A percentile compares a stretch with the other conserved stretches of the same genome.
Conservation (phyloP, 2,329 filamentous ascomycete genomes). For the Beauveria rudraprayagi region DNA sequence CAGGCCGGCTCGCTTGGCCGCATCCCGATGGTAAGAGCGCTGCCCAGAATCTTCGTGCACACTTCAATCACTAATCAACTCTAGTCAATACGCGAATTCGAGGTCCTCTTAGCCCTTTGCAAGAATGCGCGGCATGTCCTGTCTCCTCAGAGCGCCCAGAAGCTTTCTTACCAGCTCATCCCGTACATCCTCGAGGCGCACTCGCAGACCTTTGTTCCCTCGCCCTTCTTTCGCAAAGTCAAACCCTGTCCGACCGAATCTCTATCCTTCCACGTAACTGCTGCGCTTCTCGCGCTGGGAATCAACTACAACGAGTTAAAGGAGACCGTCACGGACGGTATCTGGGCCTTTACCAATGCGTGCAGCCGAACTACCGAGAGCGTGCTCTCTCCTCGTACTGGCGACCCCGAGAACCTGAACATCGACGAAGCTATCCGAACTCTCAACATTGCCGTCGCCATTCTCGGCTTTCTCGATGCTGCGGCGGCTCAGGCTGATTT, state of each 20-base stretch:
- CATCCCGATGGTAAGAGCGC: slow-evolving; percentile 49
- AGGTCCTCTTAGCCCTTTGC: slow-evolving; percentile 84
- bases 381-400: slow-evolving; percentile 44
- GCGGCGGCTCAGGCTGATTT: slow-evolving; percentile 70
- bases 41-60: too few species aligned
- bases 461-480: slow-evolving; percentile 86
- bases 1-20: slow-evolving; percentile 37
- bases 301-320: slow-evolving; percentile 63
- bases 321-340: slow-evolving; percentile 54
- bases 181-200: slow-evolving; percentile 84
- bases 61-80: background rate
- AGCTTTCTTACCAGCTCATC: slow-evolving; percentile 68
- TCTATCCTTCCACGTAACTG: slow-evolving; percentile 69
- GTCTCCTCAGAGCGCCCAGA: slow-evolving; percentile 63
- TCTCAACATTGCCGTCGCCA: slow-evolving; percentile 70
- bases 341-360: slow-evolving; percentile 65
- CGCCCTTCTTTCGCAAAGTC: slow-evolving; percentile 74
- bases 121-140: slow-evolving; percentile 75
- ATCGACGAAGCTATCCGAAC: slow-evolving; percentile 60
- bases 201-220: slow-evolving; percentile 66
- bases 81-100: slow-evolving; percentile 81
- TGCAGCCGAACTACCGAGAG: slow-evolving; percentile 56
- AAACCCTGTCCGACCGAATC: slow-evolving; percentile 85
- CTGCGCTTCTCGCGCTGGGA: slow-evolving; percentile 74
- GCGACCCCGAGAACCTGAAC: slow-evolving; percentile 49